A percentile compares a stretch with the other conserved stretches of the same genome.
Conservation (phyloP, 257 asterid species). For the Plantago ovata region DNA sequence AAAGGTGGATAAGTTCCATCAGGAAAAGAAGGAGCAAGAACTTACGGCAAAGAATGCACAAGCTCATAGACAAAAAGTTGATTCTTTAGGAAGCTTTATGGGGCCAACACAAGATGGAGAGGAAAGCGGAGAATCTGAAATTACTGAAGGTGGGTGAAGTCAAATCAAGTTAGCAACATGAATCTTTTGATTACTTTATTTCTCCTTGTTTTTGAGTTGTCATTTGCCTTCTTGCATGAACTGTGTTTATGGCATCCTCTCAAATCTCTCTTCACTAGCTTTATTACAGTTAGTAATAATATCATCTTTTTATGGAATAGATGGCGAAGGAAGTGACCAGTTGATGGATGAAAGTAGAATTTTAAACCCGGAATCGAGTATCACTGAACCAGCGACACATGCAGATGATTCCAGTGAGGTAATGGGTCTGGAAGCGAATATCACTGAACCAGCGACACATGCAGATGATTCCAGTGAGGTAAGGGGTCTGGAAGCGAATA, state of each 20-base stretch:
- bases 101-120: conserved; percentile 40
- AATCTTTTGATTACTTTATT: background rate
- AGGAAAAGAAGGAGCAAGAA: conserved; percentile 81
- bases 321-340: conserved; percentile 42
- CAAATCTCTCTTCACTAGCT: conserved; percentile 2
- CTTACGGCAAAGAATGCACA: conserved; percentile 74
- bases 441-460: conserved; percentile 28
- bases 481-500: too few species aligned
- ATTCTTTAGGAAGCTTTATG: conserved; percentile 34
- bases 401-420: conserved; percentile 56
- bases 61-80: conserved; percentile 63
- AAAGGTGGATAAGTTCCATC: conserved; percentile 64
- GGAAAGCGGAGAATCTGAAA: conserved; percentile 58
- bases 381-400: conserved; percentile 27
- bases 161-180: background rate
- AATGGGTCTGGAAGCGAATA: conserved; percentile 19
- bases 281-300: conserved; percentile 6
- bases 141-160: conserved; percentile 57
- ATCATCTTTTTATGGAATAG: conserved; percentile 39
- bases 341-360: conserved; percentile 26
- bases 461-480: conserved; percentile 56
- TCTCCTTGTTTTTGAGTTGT: background rate
- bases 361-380: conserved; percentile 17
- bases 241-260: background rate
- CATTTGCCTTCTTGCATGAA: conserved; percentile 10